phyloP scores from a whole-genome alignment of 208 protist genomes.

The Crithidia bombi region DNA sequence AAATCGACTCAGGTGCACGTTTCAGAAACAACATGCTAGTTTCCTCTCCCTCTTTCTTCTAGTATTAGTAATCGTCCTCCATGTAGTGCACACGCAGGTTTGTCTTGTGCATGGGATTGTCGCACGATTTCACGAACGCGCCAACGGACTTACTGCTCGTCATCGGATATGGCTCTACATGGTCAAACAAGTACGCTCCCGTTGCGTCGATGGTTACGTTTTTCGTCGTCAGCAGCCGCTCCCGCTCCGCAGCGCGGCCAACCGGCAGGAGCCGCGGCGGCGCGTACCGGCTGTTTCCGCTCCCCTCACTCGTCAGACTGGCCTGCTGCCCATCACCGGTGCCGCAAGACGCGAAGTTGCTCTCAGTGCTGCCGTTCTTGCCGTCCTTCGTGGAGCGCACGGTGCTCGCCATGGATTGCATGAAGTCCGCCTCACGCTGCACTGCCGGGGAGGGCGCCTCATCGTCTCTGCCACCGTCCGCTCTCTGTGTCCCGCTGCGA shows the following conservation, averaged over 20 bases:
- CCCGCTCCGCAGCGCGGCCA: conserved; percentile 60
- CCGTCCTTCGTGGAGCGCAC: conserved; percentile 10
- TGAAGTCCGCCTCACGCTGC: conserved; percentile 24
- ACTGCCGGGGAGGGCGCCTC: conserved; percentile 23
- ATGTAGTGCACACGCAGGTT: conserved; percentile 67
- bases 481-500: conserved; percentile 3
- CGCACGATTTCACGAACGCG: conserved; percentile 54
- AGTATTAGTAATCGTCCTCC: conserved; percentile 48
- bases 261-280: conserved; percentile 61
- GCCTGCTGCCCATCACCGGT: not conserved
- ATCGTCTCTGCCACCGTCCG: not conserved
- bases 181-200: conserved; percentile 55
- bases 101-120: conserved; percentile 82
- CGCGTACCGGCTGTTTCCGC: conserved; percentile 32
- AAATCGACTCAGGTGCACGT: not conserved
- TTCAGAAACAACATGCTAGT: too few species aligned
- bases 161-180: conserved; percentile 67
- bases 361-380: not conserved
- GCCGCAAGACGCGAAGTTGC: not conserved
- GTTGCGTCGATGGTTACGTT: conserved; percentile 81
- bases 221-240: conserved; percentile 78
- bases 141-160: conserved; percentile 70
- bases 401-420: conserved; percentile 32
- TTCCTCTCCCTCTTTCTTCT: conserved; percentile 6
- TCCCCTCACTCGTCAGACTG: not conserved